Evolutionary conservation across 768 basidiomycete genomes (phyloP).

Genomic region (Lentinula sp.): DNA sequence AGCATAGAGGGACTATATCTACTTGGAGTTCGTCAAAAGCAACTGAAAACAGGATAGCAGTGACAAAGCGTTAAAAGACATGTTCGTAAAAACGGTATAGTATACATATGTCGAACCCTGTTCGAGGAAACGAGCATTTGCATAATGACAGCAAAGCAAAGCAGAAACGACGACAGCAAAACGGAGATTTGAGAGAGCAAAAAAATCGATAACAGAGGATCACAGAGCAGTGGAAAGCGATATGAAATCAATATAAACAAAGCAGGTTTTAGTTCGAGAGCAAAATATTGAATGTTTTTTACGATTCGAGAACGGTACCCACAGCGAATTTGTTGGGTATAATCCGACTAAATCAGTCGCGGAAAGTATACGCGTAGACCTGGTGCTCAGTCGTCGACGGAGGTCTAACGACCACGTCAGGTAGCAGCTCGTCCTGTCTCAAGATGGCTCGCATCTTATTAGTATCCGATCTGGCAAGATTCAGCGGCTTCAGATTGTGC

Average conservation of each 20-base stretch:
- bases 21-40: conserved; percentile 6
- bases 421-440: conserved; percentile 49
- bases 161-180: conserved; percentile 8
- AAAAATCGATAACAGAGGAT: background rate
- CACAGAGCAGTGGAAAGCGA: conserved; percentile 6
- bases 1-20: background rate
- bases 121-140: background rate
- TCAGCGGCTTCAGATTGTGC: conserved; percentile 48
- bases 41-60: conserved; percentile 1
- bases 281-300: background rate
- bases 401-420: conserved; percentile 56
- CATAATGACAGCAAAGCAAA: background rate
- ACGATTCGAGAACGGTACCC: background rate
- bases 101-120: conserved; percentile 8
- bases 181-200: background rate
- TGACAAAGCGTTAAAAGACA: background rate
- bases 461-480: conserved; percentile 57
- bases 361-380: conserved; percentile 38
- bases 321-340: conserved; percentile 9
- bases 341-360: conserved; percentile 24
- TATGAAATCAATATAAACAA: conserved; percentile 12
- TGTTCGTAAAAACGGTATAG: conserved; percentile 3
- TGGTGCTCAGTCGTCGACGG: conserved; percentile 45
- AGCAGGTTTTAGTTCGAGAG: conserved; percentile 9
- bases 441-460: conserved; percentile 53